These are phyloP conservation scores for Fusarium nygamai DNA, from an alignment of 2,329 filamentous ascomycete genomes.

Conservation along the genomic window DNA sequence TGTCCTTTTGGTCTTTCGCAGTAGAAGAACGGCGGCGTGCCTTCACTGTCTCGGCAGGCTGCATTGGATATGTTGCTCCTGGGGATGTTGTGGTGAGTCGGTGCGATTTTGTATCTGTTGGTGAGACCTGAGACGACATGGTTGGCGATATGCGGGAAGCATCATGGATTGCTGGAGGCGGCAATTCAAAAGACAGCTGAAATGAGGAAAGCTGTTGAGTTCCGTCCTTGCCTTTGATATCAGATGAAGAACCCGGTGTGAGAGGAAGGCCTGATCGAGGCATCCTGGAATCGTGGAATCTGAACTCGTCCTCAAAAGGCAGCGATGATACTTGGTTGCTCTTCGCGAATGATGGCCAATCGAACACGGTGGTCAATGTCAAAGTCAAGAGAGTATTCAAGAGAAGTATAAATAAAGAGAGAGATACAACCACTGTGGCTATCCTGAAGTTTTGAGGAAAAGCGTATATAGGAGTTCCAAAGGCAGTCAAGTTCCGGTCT, in stretches of 20 bases:
- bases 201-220: conserved; percentile 67
- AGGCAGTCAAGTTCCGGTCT: conserved; percentile 21
- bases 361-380: neutral
- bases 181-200: conserved; percentile 78
- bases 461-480: conserved; percentile 10
- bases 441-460: neutral
- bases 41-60: conserved; percentile 63
- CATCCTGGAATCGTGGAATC: conserved; percentile 40
- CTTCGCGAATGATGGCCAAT: neutral
- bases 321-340: neutral
- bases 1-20: conserved; percentile 59
- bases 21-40: conserved; percentile 63
- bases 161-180: conserved; percentile 75
- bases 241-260: conserved; percentile 82
- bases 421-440: neutral
- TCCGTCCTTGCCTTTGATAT: conserved; percentile 78
- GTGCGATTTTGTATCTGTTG: conserved; percentile 46
- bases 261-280: conserved; percentile 62
- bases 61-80: conserved; percentile 54
- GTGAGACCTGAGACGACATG: conserved; percentile 38
- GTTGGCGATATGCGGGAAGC: conserved; percentile 58
- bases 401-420: neutral
- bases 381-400: neutral
- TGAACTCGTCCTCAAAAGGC: neutral
- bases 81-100: conserved; percentile 41